Base-by-base conservation (phyloP, 495 filamentous ascomycete species). In the Aspergillus homomorphus region DNA sequence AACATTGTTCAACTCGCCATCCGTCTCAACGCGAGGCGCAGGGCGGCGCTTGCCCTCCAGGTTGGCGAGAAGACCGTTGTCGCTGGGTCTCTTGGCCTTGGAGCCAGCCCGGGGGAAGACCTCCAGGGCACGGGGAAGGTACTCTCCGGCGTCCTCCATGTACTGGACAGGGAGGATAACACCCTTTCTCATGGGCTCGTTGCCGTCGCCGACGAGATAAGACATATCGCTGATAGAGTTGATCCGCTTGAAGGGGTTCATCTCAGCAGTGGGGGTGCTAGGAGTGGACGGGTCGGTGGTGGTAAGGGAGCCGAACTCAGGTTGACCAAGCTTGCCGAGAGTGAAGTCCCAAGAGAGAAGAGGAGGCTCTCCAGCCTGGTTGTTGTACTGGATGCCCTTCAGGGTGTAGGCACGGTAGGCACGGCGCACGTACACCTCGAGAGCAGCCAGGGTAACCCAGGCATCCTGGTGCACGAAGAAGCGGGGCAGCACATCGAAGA, bases 181-280 rank as follows among this genome's bases (percentile, higher is more conserved):
- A 82, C 94, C 94, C 79, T 91, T 94, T 50, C 94, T 85, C n/a
- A 82, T 83, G 18, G 89, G 87, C 67, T 96, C 92, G 30, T 82
- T 80, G 45, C 83, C 79, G 15, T 82, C 83, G 28, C 82, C 81
- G 28, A 87, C 77, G 43, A 97, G 73, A 70, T 93, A 95, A 8
- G 90, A 88, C 88, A 98, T 91, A 71, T 98, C 94, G 70, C 91
- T 96, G 74, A 98, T 95, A 38, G 95, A 98, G 73, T 84, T 85
- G 65, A 98, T 87, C 41, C 91, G 83, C 75, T 88, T 87, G 73
- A 89, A 92, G 48, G 79, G 80, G 69, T 80, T 80, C 42, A 77
- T 67, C 61, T 87, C 81, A 19, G 75, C 69, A 8, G 80, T 85
- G 16, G 94, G 94, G 0, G 94, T 98, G 48, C 88, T 85, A 1